Evolutionary conservation across 2,329 filamentous ascomycete species (phyloP).

Genomic region (Cytospora piceicola): DNA sequence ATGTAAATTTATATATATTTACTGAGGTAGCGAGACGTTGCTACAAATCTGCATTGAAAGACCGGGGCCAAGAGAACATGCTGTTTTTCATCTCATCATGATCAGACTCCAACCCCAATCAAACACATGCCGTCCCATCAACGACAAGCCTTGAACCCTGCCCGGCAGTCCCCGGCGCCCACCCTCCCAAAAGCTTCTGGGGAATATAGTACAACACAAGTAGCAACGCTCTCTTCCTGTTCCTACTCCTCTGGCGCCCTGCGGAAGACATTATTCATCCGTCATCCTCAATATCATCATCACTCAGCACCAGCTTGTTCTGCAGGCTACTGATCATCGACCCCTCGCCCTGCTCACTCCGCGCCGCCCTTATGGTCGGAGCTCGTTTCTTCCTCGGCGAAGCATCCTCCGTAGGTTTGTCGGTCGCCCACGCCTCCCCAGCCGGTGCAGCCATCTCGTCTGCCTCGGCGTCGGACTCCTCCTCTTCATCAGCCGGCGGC

Average conservation of each 20-base stretch:
- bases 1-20: too few relatives aligned
- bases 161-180: background rate
- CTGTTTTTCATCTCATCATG: background rate
- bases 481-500: conserved; percentile 45
- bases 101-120: background rate
- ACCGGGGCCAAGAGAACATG: too few relatives aligned
- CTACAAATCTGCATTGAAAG: too few relatives aligned
- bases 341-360: conserved; percentile 34
- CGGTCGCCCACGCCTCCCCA: conserved; percentile 63
- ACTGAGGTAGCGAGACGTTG: too few relatives aligned
- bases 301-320: conserved; percentile 73
- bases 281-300: conserved; percentile 83
- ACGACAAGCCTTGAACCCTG: background rate
- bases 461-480: conserved; percentile 49
- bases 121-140: background rate
- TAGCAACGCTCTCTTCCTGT: background rate
- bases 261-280: background rate
- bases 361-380: conserved; percentile 35
- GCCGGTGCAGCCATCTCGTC: conserved; percentile 42
- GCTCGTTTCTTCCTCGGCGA: conserved; percentile 53
- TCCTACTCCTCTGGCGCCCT: background rate
- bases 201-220: background rate
- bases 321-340: conserved; percentile 47
- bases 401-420: conserved; percentile 59
- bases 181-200: background rate